Evolutionary conservation across 495 filamentous ascomycete species (phyloP), one percentile per base, ranked within the genome.

Genomic region (Podospora pseudopauciseta): DNA sequence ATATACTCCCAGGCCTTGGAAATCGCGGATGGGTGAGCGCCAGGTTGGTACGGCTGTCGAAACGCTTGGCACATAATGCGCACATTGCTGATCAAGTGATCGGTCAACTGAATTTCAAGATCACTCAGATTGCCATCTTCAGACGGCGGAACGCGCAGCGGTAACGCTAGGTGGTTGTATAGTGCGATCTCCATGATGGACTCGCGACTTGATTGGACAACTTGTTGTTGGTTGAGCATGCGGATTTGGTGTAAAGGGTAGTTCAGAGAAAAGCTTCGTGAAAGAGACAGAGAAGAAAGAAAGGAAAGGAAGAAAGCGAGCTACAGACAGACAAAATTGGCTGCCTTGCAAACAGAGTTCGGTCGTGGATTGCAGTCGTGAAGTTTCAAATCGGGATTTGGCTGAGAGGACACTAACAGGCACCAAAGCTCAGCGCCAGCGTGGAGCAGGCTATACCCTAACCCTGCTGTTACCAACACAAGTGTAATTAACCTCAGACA

Each of bases 161-260:
- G 83, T 6, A 86, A 73, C 0, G 77, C 80, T 3, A 86, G 63
- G 67, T 85, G 84, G 64, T 84, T 67, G 67, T 75, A 75, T 2
- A 80, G 34, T n/a, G 66, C 30, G 23, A 67, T 39, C 11, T 71
- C 66, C 62, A 71, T 67, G 63, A 23, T 56, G 55, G 55, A 20
- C 23, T 58, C n/a, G n/a, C n/a, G 3, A 9, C 19, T 19, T 4
- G 23, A 58, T 26, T 4, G 5, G 19, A 58, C 23, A n/a, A 19
- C 23, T 20, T 20, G n/a, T 13, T 56, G 15, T 32, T 23, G 11
- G 11, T 11, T 39, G 34, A 49, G 13, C 13, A 49, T 49, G 39
- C 9, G 39, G 2, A 11, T 49, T 49, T 49, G 39, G 5, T 49
- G 39, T 49, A 49, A 49, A 49, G 6, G 13, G 1, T 49, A 18